Evolutionary conservation across 139 green algal species (phyloP).

Genomic region (Asterochloris sp.): DNA sequence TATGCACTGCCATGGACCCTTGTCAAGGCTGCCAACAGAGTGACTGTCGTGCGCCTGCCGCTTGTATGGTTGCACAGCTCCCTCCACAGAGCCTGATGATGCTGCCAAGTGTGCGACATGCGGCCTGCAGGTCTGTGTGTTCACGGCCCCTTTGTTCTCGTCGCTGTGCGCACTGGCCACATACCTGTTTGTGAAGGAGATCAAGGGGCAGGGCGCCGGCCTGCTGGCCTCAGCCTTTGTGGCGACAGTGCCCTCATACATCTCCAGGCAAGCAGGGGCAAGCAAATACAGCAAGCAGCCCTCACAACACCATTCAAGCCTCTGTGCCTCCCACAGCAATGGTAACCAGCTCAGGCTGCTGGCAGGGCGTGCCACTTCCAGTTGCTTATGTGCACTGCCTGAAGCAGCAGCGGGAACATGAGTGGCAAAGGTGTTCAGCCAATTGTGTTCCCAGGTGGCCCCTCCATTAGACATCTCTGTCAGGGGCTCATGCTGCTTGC

Average conservation of each 20-base stretch:
- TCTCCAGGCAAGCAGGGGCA: conserved; percentile 37
- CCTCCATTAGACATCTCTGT: too few species aligned
- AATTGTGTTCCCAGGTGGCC: too few species aligned
- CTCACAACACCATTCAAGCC: too few species aligned
- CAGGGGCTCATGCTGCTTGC: background rate
- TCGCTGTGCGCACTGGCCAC: conserved; percentile 77
- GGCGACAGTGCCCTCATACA: conserved; percentile 87
- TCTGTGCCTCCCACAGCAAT: too few species aligned
- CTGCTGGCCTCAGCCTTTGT: conserved; percentile 84
- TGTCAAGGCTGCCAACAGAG: too few species aligned
- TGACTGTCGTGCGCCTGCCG: too few species aligned
- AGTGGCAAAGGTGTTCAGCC: too few species aligned
- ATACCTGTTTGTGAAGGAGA: conserved; percentile 82
- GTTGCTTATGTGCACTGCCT: too few species aligned
- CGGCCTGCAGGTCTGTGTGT: conserved; percentile 83
- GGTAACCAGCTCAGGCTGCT: too few species aligned
- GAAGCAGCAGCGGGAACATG: too few species aligned
- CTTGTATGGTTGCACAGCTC: background rate
- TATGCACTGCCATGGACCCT: background rate
- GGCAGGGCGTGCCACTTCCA: too few species aligned
- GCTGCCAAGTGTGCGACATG: background rate
- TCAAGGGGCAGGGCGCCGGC: conserved; percentile 72
- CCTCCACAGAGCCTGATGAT: background rate
- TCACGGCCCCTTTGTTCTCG: conserved; percentile 93
- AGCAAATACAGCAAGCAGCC: too few species aligned